Percentiles rank a stretch among this genome's conserved stretches.
phyloP scores from a whole-genome alignment of 805 yeast species.

The Nakazawaea ernobii region DNA sequence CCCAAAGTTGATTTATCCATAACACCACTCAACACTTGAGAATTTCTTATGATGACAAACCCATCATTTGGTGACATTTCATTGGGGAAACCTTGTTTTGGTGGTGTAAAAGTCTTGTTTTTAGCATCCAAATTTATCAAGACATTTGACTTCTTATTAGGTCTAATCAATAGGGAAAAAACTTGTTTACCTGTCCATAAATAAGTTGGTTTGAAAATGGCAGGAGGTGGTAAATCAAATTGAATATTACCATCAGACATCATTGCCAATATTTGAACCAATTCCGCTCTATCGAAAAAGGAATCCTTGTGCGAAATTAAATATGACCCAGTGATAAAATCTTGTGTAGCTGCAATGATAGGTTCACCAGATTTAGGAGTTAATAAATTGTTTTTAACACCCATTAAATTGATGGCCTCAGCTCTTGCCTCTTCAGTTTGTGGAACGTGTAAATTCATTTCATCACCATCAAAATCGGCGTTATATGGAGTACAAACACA shows the following conservation, averaged over 20 bases:
- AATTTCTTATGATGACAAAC: conserved; percentile 82
- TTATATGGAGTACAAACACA: conserved; percentile 99
- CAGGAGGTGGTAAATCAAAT: conserved; percentile 93
- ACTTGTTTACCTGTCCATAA: conserved; percentile 98
- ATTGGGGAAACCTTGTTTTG: conserved; percentile 61
- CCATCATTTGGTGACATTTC: conserved; percentile 99
- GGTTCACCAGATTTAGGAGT: conserved; percentile 99
- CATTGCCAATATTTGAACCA: conserved; percentile 81
- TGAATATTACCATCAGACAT: conserved; percentile 90
- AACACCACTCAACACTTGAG: conserved; percentile 83
- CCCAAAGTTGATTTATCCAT: conserved; percentile 97
- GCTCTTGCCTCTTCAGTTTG: conserved; percentile 99
- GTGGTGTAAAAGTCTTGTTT: conserved; percentile 83
- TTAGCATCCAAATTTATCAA: conserved; percentile 90
- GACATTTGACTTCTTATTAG: conserved; percentile 72
- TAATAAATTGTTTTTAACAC: conserved; percentile 88
- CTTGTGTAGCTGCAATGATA: conserved; percentile 98
- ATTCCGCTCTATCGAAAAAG: conserved; percentile 81
- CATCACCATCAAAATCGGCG: conserved; percentile 99
- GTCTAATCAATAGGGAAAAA: conserved; percentile 79
- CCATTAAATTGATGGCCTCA: conserved; percentile 98
- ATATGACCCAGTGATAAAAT: conserved; percentile 95
- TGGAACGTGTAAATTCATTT: conserved; percentile 97
- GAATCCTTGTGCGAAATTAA: conserved; percentile 90
- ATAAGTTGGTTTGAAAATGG: conserved; percentile 81